Percentiles rank a stretch among this genome's conserved stretches.
These are phyloP conservation scores for Pythium aquatile DNA, from an alignment of 352 stramenopile species.

Conservation along the genomic window DNA sequence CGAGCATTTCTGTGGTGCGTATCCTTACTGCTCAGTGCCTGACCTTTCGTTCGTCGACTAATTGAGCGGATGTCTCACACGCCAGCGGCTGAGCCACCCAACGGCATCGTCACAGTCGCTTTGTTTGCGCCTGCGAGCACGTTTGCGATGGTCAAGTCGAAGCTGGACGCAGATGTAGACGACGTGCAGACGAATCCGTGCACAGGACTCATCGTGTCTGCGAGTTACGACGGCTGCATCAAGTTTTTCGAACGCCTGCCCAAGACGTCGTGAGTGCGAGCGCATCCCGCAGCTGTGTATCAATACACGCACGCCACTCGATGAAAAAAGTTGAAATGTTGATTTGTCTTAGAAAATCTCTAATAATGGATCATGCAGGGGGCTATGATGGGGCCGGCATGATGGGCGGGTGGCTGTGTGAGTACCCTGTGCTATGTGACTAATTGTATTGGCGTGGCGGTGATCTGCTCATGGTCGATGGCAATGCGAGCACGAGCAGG, in stretches of 20 bases:
- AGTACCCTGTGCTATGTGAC: not conserved
- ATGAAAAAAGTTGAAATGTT: not conserved
- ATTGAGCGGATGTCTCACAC: not conserved
- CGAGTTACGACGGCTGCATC: constrained; percentile 86
- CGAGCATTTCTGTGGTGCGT: constrained; percentile 73
- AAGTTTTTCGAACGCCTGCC: constrained; percentile 67
- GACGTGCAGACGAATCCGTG: constrained; percentile 68
- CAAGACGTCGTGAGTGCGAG: constrained; percentile 26
- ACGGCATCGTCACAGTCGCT: constrained; percentile 76
- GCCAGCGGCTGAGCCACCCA: constrained; percentile 59
- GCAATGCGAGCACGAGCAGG: not conserved
- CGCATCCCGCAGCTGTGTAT: not conserved
- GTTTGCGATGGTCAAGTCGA: constrained; percentile 77
- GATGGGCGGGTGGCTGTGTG: not conserved
- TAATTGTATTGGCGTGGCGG: not conserved
- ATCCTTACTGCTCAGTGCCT: not conserved
- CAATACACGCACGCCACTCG: not conserved
- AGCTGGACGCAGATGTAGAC: constrained; percentile 49
- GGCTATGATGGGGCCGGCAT: not conserved
- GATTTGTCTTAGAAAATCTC: constrained; percentile 12
- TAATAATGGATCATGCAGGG: constrained; percentile 9
- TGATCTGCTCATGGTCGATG: constrained; percentile 2
- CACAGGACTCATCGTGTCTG: constrained; percentile 75
- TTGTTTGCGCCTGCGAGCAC: constrained; percentile 80
- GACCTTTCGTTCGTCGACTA: not conserved